Evolutionary conservation across 73 alveolate genomes (phyloP).

Genomic region (Symbiodinium natans): DNA sequence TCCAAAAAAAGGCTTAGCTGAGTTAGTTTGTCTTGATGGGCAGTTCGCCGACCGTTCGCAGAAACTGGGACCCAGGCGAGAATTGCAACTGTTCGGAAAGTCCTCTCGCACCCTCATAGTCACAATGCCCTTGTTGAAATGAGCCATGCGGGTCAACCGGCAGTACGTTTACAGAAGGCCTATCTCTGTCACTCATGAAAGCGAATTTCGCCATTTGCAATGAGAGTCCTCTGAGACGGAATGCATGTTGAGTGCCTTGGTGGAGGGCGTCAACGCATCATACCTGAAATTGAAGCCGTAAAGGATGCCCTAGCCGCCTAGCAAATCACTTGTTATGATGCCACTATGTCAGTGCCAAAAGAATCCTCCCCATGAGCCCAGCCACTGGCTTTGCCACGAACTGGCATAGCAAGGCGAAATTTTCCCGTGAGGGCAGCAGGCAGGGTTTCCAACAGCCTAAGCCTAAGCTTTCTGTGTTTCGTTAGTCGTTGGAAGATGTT

Average conservation of each 20-base stretch:
- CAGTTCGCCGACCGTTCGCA: constrained; percentile 3
- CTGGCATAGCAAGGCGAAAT: constrained; percentile 13
- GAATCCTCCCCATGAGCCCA: background rate
- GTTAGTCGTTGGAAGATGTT: background rate
- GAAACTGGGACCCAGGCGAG: constrained; percentile 11
- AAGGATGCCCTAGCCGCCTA: too few relatives aligned
- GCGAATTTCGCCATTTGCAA: background rate
- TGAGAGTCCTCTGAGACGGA: constrained; percentile 2
- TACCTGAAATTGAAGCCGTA: too few relatives aligned
- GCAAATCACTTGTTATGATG: too few relatives aligned
- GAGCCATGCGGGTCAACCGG: too few relatives aligned
- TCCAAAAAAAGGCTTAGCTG: too few relatives aligned
- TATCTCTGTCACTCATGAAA: background rate
- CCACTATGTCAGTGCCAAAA: background rate
- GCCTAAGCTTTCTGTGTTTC: too few relatives aligned
- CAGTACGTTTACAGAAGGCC: too few relatives aligned
- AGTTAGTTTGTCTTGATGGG: background rate
- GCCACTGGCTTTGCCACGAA: background rate
- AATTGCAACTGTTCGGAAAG: background rate
- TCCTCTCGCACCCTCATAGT: too few relatives aligned
- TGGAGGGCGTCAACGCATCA: too few relatives aligned
- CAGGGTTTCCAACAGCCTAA: background rate
- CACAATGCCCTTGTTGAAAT: too few relatives aligned
- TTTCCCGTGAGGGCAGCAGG: constrained; percentile 26
- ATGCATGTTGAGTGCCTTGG: constrained; percentile 7